phyloP scores from a whole-genome alignment of 1,139 yeast species.

The Saccharomyces uvarum region DNA sequence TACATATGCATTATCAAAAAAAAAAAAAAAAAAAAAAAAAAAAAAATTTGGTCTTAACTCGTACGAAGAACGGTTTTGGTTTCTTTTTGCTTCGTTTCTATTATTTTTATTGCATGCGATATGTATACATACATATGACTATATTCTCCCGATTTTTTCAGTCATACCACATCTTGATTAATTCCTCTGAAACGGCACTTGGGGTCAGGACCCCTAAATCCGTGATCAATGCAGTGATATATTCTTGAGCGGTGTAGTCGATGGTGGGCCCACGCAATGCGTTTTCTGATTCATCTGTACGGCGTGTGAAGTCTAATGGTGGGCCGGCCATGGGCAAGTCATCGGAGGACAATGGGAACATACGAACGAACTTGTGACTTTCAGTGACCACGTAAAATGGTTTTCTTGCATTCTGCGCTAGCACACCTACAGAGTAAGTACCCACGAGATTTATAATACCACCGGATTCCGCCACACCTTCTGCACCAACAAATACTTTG shows the following conservation, averaged over 20 bases:
- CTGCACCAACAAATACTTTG: conserved; percentile 94
- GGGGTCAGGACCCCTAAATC: conserved; percentile 96
- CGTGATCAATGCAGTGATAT: conserved; percentile 89
- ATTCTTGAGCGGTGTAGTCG: conserved; percentile 94
- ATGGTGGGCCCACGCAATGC: conserved; percentile 44
- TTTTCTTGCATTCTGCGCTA: conserved; percentile 83
- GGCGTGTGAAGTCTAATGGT: conserved; percentile 38
- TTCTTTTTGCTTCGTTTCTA: background rate
- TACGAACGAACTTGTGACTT: conserved; percentile 89
- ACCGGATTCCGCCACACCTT: conserved; percentile 98
- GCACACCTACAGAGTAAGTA: conserved; percentile 86
- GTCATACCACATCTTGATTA: conserved; percentile 96
- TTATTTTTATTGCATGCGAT: background rate
- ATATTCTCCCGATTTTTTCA: conserved; percentile 26
- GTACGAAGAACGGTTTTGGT: background rate
- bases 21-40: background rate
- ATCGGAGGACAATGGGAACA: conserved; percentile 89
- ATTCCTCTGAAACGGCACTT: conserved; percentile 93
- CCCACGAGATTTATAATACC: conserved; percentile 96
- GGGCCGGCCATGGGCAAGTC: conserved; percentile 66
- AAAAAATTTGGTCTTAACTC: background rate
- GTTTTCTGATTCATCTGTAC: conserved; percentile 30
- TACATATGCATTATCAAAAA: background rate
- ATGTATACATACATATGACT: conserved; percentile 1
- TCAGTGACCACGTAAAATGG: conserved; percentile 95